Evolutionary conservation across 2,329 filamentous ascomycete genomes (phyloP), one percentile per base, ranked within the genome.

Genomic region (Pseudogymnoascus sp.): DNA sequence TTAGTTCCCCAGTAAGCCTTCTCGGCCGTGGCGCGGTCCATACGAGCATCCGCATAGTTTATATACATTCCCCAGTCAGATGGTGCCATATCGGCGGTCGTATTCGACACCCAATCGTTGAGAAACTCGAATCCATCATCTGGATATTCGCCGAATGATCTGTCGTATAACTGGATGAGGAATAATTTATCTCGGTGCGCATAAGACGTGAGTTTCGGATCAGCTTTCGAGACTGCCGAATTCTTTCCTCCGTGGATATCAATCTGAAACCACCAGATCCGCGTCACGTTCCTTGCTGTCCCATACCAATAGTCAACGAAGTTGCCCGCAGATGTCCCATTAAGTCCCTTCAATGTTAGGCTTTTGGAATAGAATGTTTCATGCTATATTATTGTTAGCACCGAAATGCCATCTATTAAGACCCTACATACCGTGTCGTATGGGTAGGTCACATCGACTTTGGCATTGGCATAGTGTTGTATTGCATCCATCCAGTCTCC

Each of bases 141-240:
- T 22, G 39, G 39, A 43, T 43, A 43, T 8, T 5, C 71, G 0
- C 77, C 72, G 0, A 82, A 66, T 18, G 79, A 81, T 50, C 86
- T 67, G 7, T 77, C 82, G 67, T 87, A 87, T 0, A 80, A 81
- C 68, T 88, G 82, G 68, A 84, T 80, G 73, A 84, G 86, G 72
- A 86, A 81, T 37, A 86, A 66, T 64, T 82, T 82, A 74, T 88
- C 81, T 57, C 86, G 80, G 67, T 88, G 85, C 0, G 81, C 78
- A 67, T 85, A 88, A 7, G 84, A 80, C 0, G 85, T 86, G 1
- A 81, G 73, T 61, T 87, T 82, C 65, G 76, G 78, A 43, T 43
- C 39, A 6, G 39, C 39, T 22, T 43, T 43, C 18, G 11, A 43
- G 39, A 43, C 20, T 11, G 39, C 39, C 1, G 39, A 43, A 58